Base-by-base conservation (phyloP, 2,329 filamentous ascomycete species). In the Xylariomycetidae sp. region DNA sequence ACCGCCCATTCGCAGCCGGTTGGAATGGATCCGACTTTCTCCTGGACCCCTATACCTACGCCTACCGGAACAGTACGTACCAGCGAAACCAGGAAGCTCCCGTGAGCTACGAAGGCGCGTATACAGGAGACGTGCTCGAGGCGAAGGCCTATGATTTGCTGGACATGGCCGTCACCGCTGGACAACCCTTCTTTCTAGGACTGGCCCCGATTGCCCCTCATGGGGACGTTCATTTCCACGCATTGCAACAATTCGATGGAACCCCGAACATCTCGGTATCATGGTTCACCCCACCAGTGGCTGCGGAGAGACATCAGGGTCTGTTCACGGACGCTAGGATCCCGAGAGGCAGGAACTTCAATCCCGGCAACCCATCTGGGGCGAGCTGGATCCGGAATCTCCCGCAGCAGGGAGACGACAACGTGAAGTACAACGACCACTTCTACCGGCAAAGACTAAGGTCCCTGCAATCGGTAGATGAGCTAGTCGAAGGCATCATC, bases 131-230 rank as follows among this genome's bases (percentile, higher is more conserved):
- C 44, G 55, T 84, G 4, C 63, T 82, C 12, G 65, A 70, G 0
- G 47, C 69, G 2, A 74, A 79, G 42, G 70, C 77, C 0, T 59
- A 70, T 4, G 73, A 66, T 0, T 74, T 84, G 29, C 56, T 85
- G 0, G 65, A 76, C 4, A 71, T 81, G 30, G 80, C 74, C 0
- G 59, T 76, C 2, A 50, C 58, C 0, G 59, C 61, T 0, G 54
- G 64, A 0, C 62, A 66, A 6, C 80, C 81, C 0, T 85, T 83
- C 54, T 84, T 85, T 49, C 51, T 85, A 4, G 67, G 67, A 0
- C 62, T 82, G 8, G 73, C 79, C 0, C 80, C 80, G 0, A 67
- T 78, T 5, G 78, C 75, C 0, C 80, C 81, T 1, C 81, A 85
- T 45, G 68, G 25, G 2, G 5, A 19, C 6, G 25, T 34, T 29